A percentile compares a stretch with the other conserved stretches of the same genome.
Evolutionary conservation across 495 filamentous ascomycete genomes (phyloP).

Genomic region (Aspergillus bridgeri): DNA sequence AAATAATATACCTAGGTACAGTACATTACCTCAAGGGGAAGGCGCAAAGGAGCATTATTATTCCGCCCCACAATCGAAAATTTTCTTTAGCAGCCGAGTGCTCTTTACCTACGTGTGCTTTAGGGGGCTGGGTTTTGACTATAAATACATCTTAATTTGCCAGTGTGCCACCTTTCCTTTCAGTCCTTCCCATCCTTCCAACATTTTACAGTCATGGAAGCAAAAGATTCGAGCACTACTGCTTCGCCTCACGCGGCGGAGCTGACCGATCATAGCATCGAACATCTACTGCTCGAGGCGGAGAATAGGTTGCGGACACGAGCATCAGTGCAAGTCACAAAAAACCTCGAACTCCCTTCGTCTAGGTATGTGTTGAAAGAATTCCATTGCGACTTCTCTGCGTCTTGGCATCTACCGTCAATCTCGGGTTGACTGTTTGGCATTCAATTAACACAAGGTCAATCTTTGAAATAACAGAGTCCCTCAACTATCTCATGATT

Average conservation of each 20-base stretch:
- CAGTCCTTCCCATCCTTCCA: background rate
- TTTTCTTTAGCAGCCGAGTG: constrained; percentile 3
- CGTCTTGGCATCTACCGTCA: background rate
- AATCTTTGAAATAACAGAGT: constrained; percentile 17
- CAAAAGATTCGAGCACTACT: constrained; percentile 9
- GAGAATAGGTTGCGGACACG: constrained; percentile 51
- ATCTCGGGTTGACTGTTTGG: background rate
- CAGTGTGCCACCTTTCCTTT: background rate
- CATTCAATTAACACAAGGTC: background rate
- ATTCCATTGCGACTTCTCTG: background rate
- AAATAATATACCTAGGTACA: no score
- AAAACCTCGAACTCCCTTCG: background rate
- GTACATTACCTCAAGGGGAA: no score
- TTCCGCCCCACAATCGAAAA: constrained; percentile 13
- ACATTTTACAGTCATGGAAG: background rate
- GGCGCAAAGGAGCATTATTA: background rate
- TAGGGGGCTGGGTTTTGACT: background rate
- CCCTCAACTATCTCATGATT: constrained; percentile 41
- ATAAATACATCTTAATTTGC: constrained; percentile 4
- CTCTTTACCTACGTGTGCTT: background rate
- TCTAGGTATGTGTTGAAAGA: background rate
- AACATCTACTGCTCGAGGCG: constrained; percentile 61
- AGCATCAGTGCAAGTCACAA: background rate
- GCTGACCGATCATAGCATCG: constrained; percentile 54
- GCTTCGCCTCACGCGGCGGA: constrained; percentile 20